Conservation (phyloP, 1,284 basidiomycete species). For the Boletus sp. region DNA sequence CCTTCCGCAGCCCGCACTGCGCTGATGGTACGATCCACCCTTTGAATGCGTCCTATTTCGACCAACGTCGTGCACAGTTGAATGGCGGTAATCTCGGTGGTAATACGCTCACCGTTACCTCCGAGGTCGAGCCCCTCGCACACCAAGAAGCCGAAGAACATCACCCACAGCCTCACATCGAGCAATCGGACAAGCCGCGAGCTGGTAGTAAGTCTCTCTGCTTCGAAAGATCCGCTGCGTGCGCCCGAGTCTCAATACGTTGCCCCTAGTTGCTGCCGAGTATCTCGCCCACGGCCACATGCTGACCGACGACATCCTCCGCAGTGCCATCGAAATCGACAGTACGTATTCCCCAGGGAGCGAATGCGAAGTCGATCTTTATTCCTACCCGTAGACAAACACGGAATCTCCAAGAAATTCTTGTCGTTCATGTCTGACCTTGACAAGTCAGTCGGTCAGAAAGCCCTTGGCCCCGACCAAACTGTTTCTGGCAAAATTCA, state of each 20-base stretch:
- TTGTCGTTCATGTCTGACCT: constrained; percentile 70
- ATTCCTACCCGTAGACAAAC: constrained; percentile 50
- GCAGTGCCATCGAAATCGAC: constrained; percentile 86
- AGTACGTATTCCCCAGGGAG: constrained; percentile 40
- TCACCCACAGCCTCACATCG: constrained; percentile 38
- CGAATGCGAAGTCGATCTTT: background rate
- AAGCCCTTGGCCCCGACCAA: constrained; percentile 65
- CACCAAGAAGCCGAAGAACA: constrained; percentile 48
- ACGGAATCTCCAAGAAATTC: constrained; percentile 86
- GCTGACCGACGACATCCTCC: constrained; percentile 75
- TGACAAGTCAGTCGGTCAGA: constrained; percentile 66
- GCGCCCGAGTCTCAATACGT: constrained; percentile 2
- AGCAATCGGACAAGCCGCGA: constrained; percentile 79
- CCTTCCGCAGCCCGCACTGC: constrained; percentile 76
- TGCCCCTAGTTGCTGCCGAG: constrained; percentile 71
- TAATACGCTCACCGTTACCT: constrained; percentile 55
- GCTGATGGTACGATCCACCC: constrained; percentile 51
- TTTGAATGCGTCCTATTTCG: background rate
- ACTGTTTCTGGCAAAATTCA: constrained; percentile 74
- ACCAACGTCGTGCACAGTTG: constrained; percentile 41
- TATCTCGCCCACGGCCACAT: constrained; percentile 85
- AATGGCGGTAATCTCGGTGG: constrained; percentile 72
- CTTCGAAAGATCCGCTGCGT: too few species aligned
- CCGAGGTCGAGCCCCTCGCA: constrained; percentile 53
- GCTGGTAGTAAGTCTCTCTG: constrained; percentile 65